Base-by-base conservation (phyloP, 2,329 filamentous ascomycete species). In the Talaromyces sp. region DNA sequence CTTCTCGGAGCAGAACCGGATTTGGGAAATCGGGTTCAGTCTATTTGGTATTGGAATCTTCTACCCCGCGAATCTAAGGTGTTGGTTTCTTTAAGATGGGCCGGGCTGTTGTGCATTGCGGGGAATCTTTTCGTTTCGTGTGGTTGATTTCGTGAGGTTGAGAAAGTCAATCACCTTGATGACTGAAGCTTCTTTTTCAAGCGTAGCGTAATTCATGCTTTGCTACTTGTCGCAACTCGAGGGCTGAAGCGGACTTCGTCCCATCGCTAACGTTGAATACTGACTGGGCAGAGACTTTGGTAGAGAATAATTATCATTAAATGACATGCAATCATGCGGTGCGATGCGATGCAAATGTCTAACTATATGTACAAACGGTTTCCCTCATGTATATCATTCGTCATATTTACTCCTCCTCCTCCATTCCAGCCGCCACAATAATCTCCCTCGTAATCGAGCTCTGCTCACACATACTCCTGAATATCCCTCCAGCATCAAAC, bases 391-490 rank as follows among this genome's bases (percentile, higher is more conserved):
- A n/a, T n/a, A n/a, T n/a, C n/a, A 12, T 7, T 21, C 28, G 12
- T 23, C 50, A 52, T 48, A 28, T 52, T 33, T 9, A 56, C 3
- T 33, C 14, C 48, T 35, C 28, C 28, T 16, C 37, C 28, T 56
- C 54, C 28, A 46, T 48, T 12, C n/a, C 52, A 16, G 50, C 39
- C 35, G 56, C 39, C 18, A 65, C 8, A 50, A 74, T 69, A 57
- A 75, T 73, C 9, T 74, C 71, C 59, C 71, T 68, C 54, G 78
- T 72, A 67, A 96, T 93, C 2, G 90, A 90, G 69, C 89, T 92
- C 58, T 90, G 81, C 54, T 95, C 90, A 72, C 91, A 96, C 92
- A 96, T 96, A 57, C 88, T 81, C 67, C 88, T 83, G 76, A 96
- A 96, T 60, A 96, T 91, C 1, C 89, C 89, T 3, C 84, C 86